Conservation (phyloP, 108 stramenopile genomes). For the Fistulifera pelliculosa region DNA sequence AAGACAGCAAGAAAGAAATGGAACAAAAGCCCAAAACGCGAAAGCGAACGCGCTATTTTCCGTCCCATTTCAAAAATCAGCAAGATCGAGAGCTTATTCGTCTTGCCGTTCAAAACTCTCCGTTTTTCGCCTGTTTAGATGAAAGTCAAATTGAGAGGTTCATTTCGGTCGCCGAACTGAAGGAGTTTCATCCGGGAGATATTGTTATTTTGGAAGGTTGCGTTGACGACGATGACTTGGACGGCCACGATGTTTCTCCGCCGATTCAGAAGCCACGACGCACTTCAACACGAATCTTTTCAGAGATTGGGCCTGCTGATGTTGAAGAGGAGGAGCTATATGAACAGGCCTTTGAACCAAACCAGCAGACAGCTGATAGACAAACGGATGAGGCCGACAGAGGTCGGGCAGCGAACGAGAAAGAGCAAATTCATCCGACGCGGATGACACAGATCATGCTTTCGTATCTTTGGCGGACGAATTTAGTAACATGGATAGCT, state of each 20-base stretch:
- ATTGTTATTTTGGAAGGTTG: constrained; percentile 36
- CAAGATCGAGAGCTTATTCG: constrained; percentile 17
- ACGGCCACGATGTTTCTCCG: neutral
- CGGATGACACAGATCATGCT: no score
- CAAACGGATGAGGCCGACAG: neutral
- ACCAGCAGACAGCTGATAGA: neutral
- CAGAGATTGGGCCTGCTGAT: neutral
- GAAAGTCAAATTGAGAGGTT: constrained; percentile 43
- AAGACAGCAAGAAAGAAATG: no score
- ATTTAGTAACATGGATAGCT: no score
- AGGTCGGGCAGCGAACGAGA: no score
- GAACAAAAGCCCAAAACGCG: no score
- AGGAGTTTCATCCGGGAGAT: constrained; percentile 29
- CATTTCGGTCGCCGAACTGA: constrained; percentile 21
- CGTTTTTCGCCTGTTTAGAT: constrained; percentile 51
- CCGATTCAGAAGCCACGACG: neutral
- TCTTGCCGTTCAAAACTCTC: constrained; percentile 25
- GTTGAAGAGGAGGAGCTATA: neutral
- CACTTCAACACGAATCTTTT: neutral
- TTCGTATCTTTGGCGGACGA: no score
- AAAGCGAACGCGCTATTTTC: no score
- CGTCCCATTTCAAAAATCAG: no score
- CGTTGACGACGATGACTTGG: constrained; percentile 17
- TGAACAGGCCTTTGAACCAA: neutral
- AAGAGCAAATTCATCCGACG: no score